These are phyloP conservation scores for Cladophialophora exuberans DNA, from an alignment of 2,329 filamentous ascomycete genomes.

Conservation along the genomic window DNA sequence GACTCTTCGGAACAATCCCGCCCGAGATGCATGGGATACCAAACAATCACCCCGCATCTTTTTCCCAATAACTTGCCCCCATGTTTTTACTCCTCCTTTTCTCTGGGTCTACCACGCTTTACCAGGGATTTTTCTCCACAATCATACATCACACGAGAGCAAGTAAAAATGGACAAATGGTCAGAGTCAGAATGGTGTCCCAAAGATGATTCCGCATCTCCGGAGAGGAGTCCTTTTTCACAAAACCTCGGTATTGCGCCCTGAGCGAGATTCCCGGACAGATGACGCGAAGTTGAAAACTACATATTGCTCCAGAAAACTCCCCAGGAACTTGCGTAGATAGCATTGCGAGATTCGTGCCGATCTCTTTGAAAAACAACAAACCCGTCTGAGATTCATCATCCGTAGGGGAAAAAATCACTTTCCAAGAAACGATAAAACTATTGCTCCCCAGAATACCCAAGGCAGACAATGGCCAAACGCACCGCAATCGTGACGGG, in stretches of 20 bases:
- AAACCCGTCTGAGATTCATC: not conserved
- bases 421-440: not conserved
- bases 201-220: slow-evolving; percentile 21
- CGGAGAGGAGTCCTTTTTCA: slow-evolving; percentile 24
- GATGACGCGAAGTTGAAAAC: slow-evolving; percentile 1
- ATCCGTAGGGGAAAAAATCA: too few species aligned
- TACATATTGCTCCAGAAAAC: too few species aligned
- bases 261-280: not conserved
- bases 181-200: not conserved
- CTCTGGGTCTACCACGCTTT: too few species aligned
- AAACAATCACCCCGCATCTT: slow-evolving; percentile 20
- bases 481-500: slow-evolving; percentile 46
- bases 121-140: too few species aligned
- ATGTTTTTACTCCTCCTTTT: slow-evolving; percentile 18
- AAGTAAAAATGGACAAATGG: too few species aligned
- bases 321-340: too few species aligned
- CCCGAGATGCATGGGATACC: slow-evolving; percentile 19
- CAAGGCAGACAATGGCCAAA: slow-evolving; percentile 13
- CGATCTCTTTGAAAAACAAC: too few species aligned
- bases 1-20: slow-evolving; percentile 14
- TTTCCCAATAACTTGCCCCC: not conserved
- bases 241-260: slow-evolving; percentile 15
- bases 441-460: not conserved
- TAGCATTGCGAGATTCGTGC: not conserved
- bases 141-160: too few species aligned